Base-by-base conservation (phyloP, 202 grass and related monocot genomes). In the Musa balbisiana region DNA sequence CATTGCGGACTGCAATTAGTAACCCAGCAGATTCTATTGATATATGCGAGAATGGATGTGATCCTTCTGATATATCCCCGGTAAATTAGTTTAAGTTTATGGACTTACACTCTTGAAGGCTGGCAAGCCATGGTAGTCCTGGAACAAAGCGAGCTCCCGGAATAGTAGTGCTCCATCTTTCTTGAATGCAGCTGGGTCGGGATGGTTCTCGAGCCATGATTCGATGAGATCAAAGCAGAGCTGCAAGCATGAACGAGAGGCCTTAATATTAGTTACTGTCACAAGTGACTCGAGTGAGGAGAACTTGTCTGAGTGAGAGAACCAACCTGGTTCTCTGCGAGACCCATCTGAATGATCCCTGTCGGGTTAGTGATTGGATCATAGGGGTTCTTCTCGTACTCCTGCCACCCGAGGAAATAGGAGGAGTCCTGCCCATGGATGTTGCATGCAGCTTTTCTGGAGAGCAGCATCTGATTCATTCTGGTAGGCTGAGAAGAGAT, bases 311-410 rank as follows among this genome's bases (percentile, higher is more conserved):
- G 51, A 72, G 49, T 8, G 70, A 72, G 51, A 26, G 1, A 20
- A 43, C 2, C 8, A 29, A 77, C 75, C 75, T 77, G 75, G 75
- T 77, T 77, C 75, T 77, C 75, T 64, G 75, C 75, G 10, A 77
- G 75, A 8, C 75, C 75, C 75, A 77, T 77, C 17, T 77, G 75
- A 26, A 77, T 66, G 4, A 77, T 77, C 20, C 75, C 75, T 0
- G 6, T 77, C 10, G 43, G 60, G 49, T 77, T 77, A 10, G 59
- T 53, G 20, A 27, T 16, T 3, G 75, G 60, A 14, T 77, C 59
- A 10, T 77, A 77, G 3, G 75, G 75, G 75, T 77, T 77, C 60
- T 77, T 77, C 75, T 77, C 75, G 62, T 77, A 77, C 43, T 77
- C 75, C 75, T 66, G 49, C 75, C 75, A 77, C 13, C 75, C 75